A percentile compares a stretch with the other conserved stretches of the same genome.
Evolutionary conservation across 352 stramenopile genomes (phyloP).

Genomic region (Aphanomyces stellatus): DNA sequence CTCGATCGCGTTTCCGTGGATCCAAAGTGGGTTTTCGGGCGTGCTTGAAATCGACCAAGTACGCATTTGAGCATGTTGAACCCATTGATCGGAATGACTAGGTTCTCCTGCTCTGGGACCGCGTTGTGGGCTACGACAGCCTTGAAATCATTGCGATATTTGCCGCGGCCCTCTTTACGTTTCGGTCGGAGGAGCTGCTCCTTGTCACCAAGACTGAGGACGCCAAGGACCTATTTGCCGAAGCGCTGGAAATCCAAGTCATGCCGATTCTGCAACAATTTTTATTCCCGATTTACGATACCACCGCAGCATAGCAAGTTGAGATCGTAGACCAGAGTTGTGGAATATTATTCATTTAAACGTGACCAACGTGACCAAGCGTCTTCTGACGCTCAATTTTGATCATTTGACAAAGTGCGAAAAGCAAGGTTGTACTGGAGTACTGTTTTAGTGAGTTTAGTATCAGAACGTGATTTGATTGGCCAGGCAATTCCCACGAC

Average conservation of each 20-base stretch:
- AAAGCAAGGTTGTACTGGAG: too few species aligned
- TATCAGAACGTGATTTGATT: too few species aligned
- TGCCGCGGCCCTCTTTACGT: constrained; percentile 63
- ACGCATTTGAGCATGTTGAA: background rate
- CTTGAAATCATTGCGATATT: constrained; percentile 58
- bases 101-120: constrained; percentile 71
- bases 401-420: too few species aligned
- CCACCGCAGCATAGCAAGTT: too few species aligned
- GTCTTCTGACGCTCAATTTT: too few species aligned
- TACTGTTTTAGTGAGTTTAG: too few species aligned
- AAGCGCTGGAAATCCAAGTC: constrained; percentile 60
- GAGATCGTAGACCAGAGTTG: too few species aligned
- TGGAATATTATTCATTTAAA: too few species aligned
- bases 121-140: constrained; percentile 58
- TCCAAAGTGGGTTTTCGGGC: constrained; percentile 68
- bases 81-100: background rate
- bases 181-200: constrained; percentile 46
- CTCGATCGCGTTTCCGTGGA: constrained; percentile 71
- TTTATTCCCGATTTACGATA: constrained; percentile 40
- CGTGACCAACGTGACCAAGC: too few species aligned
- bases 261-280: constrained; percentile 64
- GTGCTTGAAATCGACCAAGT: constrained; percentile 58
- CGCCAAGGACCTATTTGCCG: constrained; percentile 48
- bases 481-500: too few species aligned
- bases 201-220: constrained; percentile 39